These are phyloP conservation scores for Ceriops decandra DNA, from an alignment of 345 rosid genomes.

Conservation along the genomic window DNA sequence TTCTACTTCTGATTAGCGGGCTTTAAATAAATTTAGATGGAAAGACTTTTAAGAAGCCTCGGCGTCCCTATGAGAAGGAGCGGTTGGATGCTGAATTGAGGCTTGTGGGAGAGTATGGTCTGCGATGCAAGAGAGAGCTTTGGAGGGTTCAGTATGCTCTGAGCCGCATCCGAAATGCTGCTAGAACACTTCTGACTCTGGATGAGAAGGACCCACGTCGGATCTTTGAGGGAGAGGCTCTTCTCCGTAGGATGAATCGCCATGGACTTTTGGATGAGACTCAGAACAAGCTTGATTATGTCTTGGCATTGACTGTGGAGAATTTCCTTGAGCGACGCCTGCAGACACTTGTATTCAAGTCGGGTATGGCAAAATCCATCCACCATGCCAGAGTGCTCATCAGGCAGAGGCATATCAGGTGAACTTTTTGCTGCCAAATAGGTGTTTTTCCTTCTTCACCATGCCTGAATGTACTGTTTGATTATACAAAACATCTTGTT, in stretches of 20 bases:
- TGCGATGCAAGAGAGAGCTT: conserved; percentile 21
- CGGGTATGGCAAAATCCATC: conserved; percentile 25
- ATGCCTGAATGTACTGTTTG: no score
- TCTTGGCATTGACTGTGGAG: conserved; percentile 25
- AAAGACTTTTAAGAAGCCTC: conserved; percentile 22
- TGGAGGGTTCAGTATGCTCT: conserved; percentile 29
- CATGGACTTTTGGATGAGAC: conserved; percentile 25
- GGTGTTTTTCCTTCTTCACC: background rate
- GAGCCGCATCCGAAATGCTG: conserved; percentile 25
- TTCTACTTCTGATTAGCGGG: background rate
- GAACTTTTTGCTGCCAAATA: background rate
- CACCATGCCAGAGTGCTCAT: conserved; percentile 27
- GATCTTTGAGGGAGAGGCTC: conserved; percentile 27
- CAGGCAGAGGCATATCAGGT: conserved; percentile 28
- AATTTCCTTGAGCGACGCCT: conserved; percentile 27
- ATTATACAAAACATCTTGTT: no score
- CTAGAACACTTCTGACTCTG: conserved; percentile 22
- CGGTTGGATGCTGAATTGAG: conserved; percentile 16
- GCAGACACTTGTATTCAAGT: conserved; percentile 23
- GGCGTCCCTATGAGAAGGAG: conserved; percentile 20
- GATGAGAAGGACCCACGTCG: conserved; percentile 27
- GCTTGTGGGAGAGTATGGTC: conserved; percentile 26
- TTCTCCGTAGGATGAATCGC: conserved; percentile 23
- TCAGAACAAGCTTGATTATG: conserved; percentile 28
- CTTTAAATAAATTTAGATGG: conserved; percentile 12